A percentile compares a stretch with the other conserved stretches of the same genome.
Conservation (phyloP, 1,284 basidiomycete species). For the Naganishia sp. region DNA sequence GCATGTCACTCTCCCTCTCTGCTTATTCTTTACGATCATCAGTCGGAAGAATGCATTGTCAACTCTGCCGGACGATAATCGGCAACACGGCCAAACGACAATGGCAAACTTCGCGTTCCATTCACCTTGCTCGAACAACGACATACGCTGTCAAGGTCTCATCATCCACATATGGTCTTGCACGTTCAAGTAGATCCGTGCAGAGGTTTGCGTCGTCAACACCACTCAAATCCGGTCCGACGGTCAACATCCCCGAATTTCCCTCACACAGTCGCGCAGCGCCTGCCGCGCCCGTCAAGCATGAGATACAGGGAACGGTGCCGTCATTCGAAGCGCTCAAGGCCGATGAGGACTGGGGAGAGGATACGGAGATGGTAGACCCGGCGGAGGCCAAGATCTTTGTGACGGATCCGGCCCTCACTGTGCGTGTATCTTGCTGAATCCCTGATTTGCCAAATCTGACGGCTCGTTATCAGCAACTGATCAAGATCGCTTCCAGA, state of each 20-base stretch:
- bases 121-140: slow-evolving; percentile 2
- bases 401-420: slow-evolving; percentile 48
- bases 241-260: slow-evolving; percentile 4
- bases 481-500: slow-evolving; percentile 47
- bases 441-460: not conserved
- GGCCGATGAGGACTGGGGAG: slow-evolving; percentile 49
- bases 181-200: not conserved
- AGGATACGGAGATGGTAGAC: slow-evolving; percentile 47
- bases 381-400: slow-evolving; percentile 42
- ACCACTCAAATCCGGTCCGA: not conserved
- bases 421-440: slow-evolving; percentile 38
- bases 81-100: not conserved
- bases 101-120: slow-evolving; percentile 2
- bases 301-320: slow-evolving; percentile 19
- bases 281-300: slow-evolving; percentile 3
- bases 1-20: not conserved
- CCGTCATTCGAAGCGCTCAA: slow-evolving; percentile 48
- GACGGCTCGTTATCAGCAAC: slow-evolving; percentile 43
- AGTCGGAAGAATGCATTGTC: not conserved
- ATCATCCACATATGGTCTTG: no score
- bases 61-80: not conserved
- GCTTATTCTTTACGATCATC: no score
- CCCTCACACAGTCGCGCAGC: slow-evolving; percentile 8
- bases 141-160: not conserved
- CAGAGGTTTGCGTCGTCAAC: slow-evolving; percentile 7